Evolutionary conservation across 148 eudicot genomes (phyloP).

Genomic region (Amaranthus cruentus): DNA sequence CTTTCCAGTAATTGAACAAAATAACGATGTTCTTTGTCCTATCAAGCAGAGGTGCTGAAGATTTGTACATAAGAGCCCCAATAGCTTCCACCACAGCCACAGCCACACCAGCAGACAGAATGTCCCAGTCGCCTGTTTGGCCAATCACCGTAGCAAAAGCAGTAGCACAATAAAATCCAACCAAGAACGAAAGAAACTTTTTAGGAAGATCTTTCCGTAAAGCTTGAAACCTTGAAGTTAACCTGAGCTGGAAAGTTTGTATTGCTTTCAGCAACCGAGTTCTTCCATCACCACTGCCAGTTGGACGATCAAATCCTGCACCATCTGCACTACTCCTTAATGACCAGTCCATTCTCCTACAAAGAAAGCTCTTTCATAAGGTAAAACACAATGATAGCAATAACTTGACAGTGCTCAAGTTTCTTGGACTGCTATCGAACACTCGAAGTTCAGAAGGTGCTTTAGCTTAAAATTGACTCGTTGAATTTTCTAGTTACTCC

Average conservation of each 20-base stretch:
- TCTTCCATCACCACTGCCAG: constrained; percentile 39
- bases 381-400: background rate
- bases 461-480: background rate
- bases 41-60: constrained; percentile 44
- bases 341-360: constrained; percentile 55
- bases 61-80: constrained; percentile 81
- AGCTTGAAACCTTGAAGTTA: constrained; percentile 50
- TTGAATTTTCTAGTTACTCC: background rate
- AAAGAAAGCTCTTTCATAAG: constrained; percentile 13
- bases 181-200: constrained; percentile 69
- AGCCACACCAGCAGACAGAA: constrained; percentile 76
- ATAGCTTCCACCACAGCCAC: constrained; percentile 83
- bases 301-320: constrained; percentile 41
- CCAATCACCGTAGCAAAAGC: constrained; percentile 90
- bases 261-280: constrained; percentile 61
- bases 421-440: background rate
- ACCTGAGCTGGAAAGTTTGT: constrained; percentile 34
- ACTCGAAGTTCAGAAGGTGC: background rate
- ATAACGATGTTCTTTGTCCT: constrained; percentile 40
- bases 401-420: background rate
- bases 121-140: constrained; percentile 97
- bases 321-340: constrained; percentile 57
- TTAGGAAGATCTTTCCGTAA: constrained; percentile 49
- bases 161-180: constrained; percentile 85
- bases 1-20: constrained; percentile 87